These are phyloP conservation scores for Salix viminalis DNA, from an alignment of 345 rosid species.

Conservation along the genomic window DNA sequence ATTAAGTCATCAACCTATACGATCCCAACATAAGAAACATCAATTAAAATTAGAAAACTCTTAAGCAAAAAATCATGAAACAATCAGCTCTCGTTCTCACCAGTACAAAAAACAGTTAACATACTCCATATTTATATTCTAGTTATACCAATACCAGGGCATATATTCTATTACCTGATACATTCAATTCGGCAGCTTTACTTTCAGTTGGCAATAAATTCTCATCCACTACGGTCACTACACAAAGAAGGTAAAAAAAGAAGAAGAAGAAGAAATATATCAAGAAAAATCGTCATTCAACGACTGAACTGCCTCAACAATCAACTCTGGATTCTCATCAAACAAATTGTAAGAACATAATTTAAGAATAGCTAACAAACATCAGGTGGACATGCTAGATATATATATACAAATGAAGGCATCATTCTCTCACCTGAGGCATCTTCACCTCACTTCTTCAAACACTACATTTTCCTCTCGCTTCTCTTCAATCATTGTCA, in stretches of 20 bases:
- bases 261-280: not conserved
- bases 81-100: not conserved
- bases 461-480: constrained; percentile 33
- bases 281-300: not conserved
- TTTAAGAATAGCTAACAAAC: not conserved
- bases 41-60: not conserved
- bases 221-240: constrained; percentile 8
- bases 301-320: not conserved
- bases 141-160: not conserved
- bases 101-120: not conserved
- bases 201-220: not conserved
- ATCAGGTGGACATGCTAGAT: not conserved
- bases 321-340: not conserved
- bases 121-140: not conserved
- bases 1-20: constrained; percentile 8
- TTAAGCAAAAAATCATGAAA: too few relatives aligned
- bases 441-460: constrained; percentile 19
- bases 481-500: constrained; percentile 27
- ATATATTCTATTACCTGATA: not conserved
- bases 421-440: constrained; percentile 32
- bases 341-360: not conserved
- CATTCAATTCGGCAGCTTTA: not conserved
- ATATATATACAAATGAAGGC: not conserved
- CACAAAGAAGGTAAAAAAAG: not conserved
- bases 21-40: not conserved